A percentile compares a stretch with the other conserved stretches of the same genome.
Evolutionary conservation across 345 rosid species (phyloP).

Genomic region (Schrenkiella parvula): DNA sequence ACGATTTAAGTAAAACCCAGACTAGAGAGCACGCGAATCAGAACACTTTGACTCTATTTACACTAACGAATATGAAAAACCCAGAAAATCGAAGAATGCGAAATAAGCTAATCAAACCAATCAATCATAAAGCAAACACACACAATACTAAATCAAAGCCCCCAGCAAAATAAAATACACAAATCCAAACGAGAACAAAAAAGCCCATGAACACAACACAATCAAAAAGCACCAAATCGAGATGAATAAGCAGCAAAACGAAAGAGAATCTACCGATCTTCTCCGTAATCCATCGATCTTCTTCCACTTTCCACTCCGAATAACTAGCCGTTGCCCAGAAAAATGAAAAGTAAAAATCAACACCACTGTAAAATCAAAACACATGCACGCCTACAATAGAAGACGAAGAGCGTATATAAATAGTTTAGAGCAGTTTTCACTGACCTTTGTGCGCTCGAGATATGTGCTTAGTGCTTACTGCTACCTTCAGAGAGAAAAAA

Average conservation of each 20-base stretch:
- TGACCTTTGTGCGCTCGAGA: conserved; percentile 21
- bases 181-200: neutral
- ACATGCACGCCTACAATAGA: conserved; percentile 10
- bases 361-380: neutral
- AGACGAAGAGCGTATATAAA: neutral
- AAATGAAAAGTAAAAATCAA: conserved; percentile 1
- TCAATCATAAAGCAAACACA: neutral
- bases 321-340: conserved; percentile 39
- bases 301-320: neutral
- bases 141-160: neutral
- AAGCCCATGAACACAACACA: neutral
- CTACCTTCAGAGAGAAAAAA: neutral
- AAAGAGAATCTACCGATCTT: conserved; percentile 32
- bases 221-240: neutral
- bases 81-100: neutral
- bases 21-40: neutral
- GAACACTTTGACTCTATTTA: neutral
- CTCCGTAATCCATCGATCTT: conserved; percentile 42
- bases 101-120: conserved; percentile 12
- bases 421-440: neutral
- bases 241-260: neutral
- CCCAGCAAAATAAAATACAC: neutral
- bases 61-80: neutral
- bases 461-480: conserved; percentile 23
- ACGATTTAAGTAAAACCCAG: conserved; percentile 3